Conservation (phyloP, 2,329 filamentous ascomycete species). For the Dryadomyces quercus-mongolicae region DNA sequence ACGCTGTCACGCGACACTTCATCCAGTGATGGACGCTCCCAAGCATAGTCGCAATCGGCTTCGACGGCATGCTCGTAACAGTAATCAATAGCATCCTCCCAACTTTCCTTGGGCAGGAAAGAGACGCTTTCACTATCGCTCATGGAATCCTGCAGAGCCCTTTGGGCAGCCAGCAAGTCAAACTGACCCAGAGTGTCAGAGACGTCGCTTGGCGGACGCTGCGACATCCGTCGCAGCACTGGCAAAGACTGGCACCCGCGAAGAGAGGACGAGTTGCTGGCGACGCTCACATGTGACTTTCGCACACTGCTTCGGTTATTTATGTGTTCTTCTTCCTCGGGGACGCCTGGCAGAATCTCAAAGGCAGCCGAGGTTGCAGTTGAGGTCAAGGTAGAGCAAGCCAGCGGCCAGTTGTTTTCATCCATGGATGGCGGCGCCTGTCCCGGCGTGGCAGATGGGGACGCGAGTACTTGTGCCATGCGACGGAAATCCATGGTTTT, state of each 20-base stretch:
- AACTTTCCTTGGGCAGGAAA: slow-evolving; percentile 32
- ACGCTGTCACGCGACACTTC: slow-evolving; percentile 19
- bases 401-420: slow-evolving; percentile 33
- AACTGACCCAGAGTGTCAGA: slow-evolving; percentile 40
- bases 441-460: slow-evolving; percentile 15
- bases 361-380: slow-evolving; percentile 15
- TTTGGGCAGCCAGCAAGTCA: slow-evolving; percentile 26
- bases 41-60: slow-evolving; percentile 54
- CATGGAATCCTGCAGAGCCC: slow-evolving; percentile 16
- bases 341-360: slow-evolving; percentile 44
- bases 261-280: slow-evolving; percentile 38
- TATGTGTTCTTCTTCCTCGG: slow-evolving; percentile 48
- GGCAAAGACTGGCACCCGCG: slow-evolving; percentile 44
- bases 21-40: slow-evolving; percentile 47
- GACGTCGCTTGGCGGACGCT: slow-evolving; percentile 28
- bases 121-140: slow-evolving; percentile 18
- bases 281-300: slow-evolving; percentile 29
- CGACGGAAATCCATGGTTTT: slow-evolving; percentile 14
- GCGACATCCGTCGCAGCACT: slow-evolving; percentile 30
- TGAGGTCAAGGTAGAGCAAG: slow-evolving; percentile 17
- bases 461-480: slow-evolving; percentile 26
- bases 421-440: slow-evolving; percentile 16
- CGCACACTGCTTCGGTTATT: slow-evolving; percentile 17
- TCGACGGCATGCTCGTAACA: slow-evolving; percentile 58
- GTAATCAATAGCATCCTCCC: slow-evolving; percentile 61